Percentiles rank a stretch among this genome's conserved stretches.
Conservation (phyloP, 2,329 filamentous ascomycete genomes). For the Arthroderma sp. region DNA sequence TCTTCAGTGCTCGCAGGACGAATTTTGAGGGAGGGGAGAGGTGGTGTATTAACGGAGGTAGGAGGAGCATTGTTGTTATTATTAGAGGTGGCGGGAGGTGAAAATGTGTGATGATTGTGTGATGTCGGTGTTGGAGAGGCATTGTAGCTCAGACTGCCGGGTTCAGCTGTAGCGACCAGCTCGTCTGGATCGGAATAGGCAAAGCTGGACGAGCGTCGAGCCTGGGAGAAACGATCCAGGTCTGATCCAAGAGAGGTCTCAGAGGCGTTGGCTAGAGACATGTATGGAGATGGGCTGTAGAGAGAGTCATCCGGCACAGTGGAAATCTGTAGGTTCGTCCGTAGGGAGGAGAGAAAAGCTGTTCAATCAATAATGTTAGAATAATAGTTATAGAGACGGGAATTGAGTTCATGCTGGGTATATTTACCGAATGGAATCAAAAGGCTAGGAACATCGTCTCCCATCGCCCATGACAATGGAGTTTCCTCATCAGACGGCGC, state of each 20-base stretch:
- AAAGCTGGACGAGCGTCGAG: no score
- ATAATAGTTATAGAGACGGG: conserved; percentile 1
- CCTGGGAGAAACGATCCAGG: conserved; percentile 15
- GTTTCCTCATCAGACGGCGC: background rate
- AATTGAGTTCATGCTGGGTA: conserved; percentile 1
- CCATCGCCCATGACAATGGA: conserved; percentile 13
- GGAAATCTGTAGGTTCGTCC: conserved; percentile 64
- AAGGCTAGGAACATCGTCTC: conserved; percentile 20
- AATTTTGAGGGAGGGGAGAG: conserved; percentile 20
- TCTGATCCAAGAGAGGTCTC: conserved; percentile 18
- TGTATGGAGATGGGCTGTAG: conserved; percentile 38
- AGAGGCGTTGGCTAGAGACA: conserved; percentile 33
- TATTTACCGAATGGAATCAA: conserved; percentile 20
- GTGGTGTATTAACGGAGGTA: background rate
- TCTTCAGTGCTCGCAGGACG: conserved; percentile 30
- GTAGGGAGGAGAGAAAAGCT: conserved; percentile 76
- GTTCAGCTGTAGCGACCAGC: no score
- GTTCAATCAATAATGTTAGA: conserved; percentile 10
- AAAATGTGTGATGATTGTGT: conserved; percentile 22
- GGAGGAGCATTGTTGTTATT: conserved; percentile 9
- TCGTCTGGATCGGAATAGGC: no score
- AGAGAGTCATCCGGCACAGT: conserved; percentile 15
- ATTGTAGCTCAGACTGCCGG: no score
- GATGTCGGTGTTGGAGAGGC: conserved; percentile 15
- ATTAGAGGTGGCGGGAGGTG: conserved; percentile 22